Evolutionary conservation across 1,284 basidiomycete genomes (phyloP), one percentile per base, ranked within the genome.

Genomic region (Trametes hirsuta): DNA sequence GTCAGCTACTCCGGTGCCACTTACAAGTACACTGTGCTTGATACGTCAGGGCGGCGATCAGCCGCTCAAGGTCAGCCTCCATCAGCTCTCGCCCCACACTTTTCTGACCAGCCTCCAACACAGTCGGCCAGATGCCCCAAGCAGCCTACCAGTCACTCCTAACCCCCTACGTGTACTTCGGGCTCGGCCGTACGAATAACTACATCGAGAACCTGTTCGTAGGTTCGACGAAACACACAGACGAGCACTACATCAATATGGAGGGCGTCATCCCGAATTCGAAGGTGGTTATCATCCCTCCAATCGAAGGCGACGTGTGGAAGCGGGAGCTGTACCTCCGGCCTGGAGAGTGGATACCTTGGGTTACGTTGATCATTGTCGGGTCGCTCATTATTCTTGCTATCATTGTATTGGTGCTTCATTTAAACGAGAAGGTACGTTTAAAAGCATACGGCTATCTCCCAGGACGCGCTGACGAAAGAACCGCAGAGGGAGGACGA

Each of bases 221-320:
- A 9, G 95, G 95, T 12, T 90, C 93, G 1, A 96, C 94, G 3
- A 83, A 93, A 34, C 87, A 92, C 65, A 76, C 81, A 4, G 68
- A 76, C 40, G 73, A 87, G 47, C 92, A 97, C 70, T 91, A 80
- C 66, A 93, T 97, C 72, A 89, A 91, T 68, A 89, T 99, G 80
- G 97, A 99, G 72, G 95, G 96, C 30, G 89, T 99, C 15, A 95
- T 99, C 46, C 97, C 97, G 0, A 99, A 99, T 74, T 97, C 94
- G 4, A 95, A 97, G 69, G 86, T 99, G 8, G 90, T 99, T n/a
- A 94, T 99, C 67, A 87, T 92, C 45, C 96, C 96, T 0, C 91
- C 91, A 3, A 76, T 81, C 0, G 74, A 70, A 6, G 72, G 75
- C 1, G 78, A 81, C 10, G 77, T 77, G 37, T 99, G 97, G 97